phyloP scores from a whole-genome alignment of 805 yeast genomes.

The Metschnikowia gruessii region DNA sequence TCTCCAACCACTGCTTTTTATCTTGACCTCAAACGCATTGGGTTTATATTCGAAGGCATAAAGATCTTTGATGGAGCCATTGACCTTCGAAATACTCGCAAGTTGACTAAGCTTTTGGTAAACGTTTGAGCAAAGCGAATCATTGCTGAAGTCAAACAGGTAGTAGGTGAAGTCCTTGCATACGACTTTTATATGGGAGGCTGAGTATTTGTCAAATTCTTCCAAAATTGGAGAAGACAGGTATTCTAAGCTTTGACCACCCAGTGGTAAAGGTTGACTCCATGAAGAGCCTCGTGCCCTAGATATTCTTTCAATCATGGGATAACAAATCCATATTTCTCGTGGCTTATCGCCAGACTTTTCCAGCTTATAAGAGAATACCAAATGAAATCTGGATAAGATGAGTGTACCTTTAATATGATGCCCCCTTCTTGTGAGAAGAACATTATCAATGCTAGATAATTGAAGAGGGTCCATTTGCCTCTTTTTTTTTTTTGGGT shows the following conservation, averaged over 20 bases:
- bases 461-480: constrained; percentile 30
- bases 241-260: neutral
- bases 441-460: constrained; percentile 37
- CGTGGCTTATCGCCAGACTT: constrained; percentile 26
- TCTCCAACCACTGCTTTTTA: constrained; percentile 61
- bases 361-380: constrained; percentile 30
- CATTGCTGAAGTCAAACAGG: constrained; percentile 68
- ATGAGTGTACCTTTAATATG: constrained; percentile 37
- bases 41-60: constrained; percentile 85
- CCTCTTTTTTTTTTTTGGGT: neutral
- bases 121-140: constrained; percentile 61
- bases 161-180: constrained; percentile 85
- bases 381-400: constrained; percentile 37
- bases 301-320: constrained; percentile 65
- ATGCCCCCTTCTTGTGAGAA: constrained; percentile 38
- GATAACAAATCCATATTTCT: constrained; percentile 92
- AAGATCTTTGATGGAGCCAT: constrained; percentile 42
- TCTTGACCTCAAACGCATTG: constrained; percentile 59
- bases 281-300: constrained; percentile 54
- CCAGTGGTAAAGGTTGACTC: constrained; percentile 9
- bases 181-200: constrained; percentile 61
- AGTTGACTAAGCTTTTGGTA: constrained; percentile 67
- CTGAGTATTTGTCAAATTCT: constrained; percentile 35
- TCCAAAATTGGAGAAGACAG: constrained; percentile 3
- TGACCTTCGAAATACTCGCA: constrained; percentile 53